Conservation (phyloP, 495 filamentous ascomycete genomes). For the Cercophora sp. region DNA sequence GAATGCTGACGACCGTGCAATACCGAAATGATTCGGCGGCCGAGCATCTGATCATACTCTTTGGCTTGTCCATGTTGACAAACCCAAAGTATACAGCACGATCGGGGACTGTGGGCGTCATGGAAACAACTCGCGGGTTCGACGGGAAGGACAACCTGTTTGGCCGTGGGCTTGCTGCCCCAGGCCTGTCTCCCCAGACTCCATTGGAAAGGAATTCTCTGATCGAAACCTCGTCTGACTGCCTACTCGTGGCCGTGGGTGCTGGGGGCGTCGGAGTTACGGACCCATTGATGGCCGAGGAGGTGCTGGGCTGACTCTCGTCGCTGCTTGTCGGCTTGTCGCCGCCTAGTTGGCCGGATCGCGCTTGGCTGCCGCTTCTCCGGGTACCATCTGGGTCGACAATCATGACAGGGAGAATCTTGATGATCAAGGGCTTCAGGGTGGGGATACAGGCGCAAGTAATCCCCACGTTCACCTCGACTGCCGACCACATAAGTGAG, state of each 20-base stretch:
- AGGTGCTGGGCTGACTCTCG: conserved; percentile 7
- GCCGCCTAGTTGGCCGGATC: conserved; percentile 3
- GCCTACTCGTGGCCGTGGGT: not conserved
- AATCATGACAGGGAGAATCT: conserved; percentile 69
- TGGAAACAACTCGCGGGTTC: not conserved
- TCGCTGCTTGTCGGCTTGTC: conserved; percentile 2
- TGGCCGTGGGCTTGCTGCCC: not conserved
- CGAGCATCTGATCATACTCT: conserved; percentile 65
- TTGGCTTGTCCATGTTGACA: conserved; percentile 72
- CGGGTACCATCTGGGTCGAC: conserved; percentile 39
- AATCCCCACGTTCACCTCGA: conserved; percentile 87
- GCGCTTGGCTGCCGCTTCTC: conserved; percentile 12
- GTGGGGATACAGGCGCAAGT: conserved; percentile 86
- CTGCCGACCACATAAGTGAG: conserved; percentile 87
- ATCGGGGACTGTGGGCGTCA: conserved; percentile 1
- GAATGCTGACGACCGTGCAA: conserved; percentile 61
- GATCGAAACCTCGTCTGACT: conserved; percentile 21
- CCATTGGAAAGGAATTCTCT: conserved; percentile 19
- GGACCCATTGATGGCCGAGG: not conserved
- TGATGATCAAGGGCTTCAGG: conserved; percentile 77
- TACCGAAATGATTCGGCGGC: conserved; percentile 46
- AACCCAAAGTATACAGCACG: conserved; percentile 65
- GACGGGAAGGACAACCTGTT: not conserved
- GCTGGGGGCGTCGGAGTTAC: not conserved
- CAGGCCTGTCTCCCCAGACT: not conserved